Conservation (phyloP, 2,329 filamentous ascomycete genomes). For the Cercospora zeina region DNA sequence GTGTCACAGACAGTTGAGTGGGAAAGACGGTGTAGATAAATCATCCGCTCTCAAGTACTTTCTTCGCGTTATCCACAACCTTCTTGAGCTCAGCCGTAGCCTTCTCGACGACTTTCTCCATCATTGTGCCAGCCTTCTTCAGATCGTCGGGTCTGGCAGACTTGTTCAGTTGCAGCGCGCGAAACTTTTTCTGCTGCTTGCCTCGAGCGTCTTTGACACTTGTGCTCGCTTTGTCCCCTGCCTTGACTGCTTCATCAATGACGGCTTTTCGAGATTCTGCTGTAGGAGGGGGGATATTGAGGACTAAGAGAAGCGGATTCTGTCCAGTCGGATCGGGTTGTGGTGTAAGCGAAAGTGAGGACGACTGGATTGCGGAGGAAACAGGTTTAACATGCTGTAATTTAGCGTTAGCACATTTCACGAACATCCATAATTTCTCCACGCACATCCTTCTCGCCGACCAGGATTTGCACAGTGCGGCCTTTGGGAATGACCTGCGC, state of each 20-base stretch:
- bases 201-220: constrained; percentile 48
- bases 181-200: constrained; percentile 52
- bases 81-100: constrained; percentile 52
- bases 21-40: neutral
- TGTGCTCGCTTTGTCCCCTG: constrained; percentile 46
- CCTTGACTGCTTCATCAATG: constrained; percentile 42
- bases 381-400: constrained; percentile 58
- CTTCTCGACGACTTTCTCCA: constrained; percentile 56
- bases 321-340: constrained; percentile 52
- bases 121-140: constrained; percentile 50
- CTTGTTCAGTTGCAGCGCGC: constrained; percentile 47
- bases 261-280: constrained; percentile 50
- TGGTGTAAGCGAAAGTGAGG: constrained; percentile 53
- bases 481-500: constrained; percentile 68
- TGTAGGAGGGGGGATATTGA: constrained; percentile 59
- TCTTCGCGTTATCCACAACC: constrained; percentile 52
- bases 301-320: constrained; percentile 54
- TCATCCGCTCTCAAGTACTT: constrained; percentile 45
- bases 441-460: constrained; percentile 64
- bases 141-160: constrained; percentile 51
- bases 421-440: constrained; percentile 22
- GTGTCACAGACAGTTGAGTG: neutral
- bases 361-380: constrained; percentile 54
- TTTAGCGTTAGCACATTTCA: neutral
- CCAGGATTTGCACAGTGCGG: constrained; percentile 61